A percentile compares a stretch with the other conserved stretches of the same genome.
Evolutionary conservation across 2,329 filamentous ascomycete species (phyloP).

Genomic region (Triangularia setosa): DNA sequence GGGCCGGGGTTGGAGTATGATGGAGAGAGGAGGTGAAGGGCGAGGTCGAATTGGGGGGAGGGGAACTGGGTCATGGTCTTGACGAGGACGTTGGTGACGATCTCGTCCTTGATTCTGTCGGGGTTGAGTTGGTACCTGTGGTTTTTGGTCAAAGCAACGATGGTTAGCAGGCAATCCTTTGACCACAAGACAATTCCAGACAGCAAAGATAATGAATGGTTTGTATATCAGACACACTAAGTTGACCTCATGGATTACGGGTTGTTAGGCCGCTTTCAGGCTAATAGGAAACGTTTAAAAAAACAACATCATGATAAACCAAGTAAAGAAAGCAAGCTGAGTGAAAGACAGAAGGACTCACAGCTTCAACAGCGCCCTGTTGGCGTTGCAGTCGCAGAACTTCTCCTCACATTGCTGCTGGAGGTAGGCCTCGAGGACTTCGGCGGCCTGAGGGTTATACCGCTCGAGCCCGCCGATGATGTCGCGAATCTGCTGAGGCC

Average conservation of each 20-base stretch:
- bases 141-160: neutral
- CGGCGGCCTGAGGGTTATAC: slow-evolving; percentile 97
- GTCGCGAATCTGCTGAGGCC: slow-evolving; percentile 84
- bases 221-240: slow-evolving; percentile 66
- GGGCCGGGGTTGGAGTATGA: slow-evolving; percentile 66
- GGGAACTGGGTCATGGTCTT: slow-evolving; percentile 98
- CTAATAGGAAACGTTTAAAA: slow-evolving; percentile 98
- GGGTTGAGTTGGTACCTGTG: slow-evolving; percentile 98
- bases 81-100: slow-evolving; percentile 97
- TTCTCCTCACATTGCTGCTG: slow-evolving; percentile 91
- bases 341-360: slow-evolving; percentile 54
- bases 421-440: slow-evolving; percentile 90
- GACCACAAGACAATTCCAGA: neutral
- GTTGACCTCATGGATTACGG: slow-evolving; percentile 61
- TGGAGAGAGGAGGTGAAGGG: slow-evolving; percentile 87
- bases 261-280: slow-evolving; percentile 66
- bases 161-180: slow-evolving; percentile 2
- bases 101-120: slow-evolving; percentile 92
- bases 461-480: slow-evolving; percentile 97
- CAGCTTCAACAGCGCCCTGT: slow-evolving; percentile 94
- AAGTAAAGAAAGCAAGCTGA: slow-evolving; percentile 16
- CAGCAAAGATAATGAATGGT: neutral
- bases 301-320: slow-evolving; percentile 69
- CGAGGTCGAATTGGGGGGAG: slow-evolving; percentile 88
- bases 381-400: slow-evolving; percentile 94